A percentile compares a stretch with the other conserved stretches of the same genome.
phyloP scores from a whole-genome alignment of 2,329 filamentous ascomycete genomes.

The Scedosporium aurantiacum region DNA sequence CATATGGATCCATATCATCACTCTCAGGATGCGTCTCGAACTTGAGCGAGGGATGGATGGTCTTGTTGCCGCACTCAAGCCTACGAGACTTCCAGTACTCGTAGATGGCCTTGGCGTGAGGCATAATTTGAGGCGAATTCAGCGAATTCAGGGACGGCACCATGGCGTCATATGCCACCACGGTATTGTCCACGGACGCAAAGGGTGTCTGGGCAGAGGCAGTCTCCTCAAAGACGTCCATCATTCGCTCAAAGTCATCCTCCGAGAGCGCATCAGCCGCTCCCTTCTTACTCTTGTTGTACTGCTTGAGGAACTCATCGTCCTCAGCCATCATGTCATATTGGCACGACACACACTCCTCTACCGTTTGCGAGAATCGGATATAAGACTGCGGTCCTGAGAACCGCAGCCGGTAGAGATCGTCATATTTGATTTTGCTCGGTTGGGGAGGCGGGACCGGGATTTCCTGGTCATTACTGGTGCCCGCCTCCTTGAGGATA shows the following conservation, averaged over 20 bases:
- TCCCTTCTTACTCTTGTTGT: conserved; percentile 77
- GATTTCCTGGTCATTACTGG: conserved; percentile 49
- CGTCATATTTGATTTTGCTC: conserved; percentile 70
- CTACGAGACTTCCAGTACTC: conserved; percentile 77
- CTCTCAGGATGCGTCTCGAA: conserved; percentile 91
- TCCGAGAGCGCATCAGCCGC: conserved; percentile 61
- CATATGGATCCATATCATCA: conserved; percentile 92
- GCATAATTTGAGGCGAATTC: conserved; percentile 35
- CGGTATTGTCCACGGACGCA: conserved; percentile 79
- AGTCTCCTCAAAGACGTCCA: conserved; percentile 90
- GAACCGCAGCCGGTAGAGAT: conserved; percentile 71
- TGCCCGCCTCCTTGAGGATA: conserved; percentile 49
- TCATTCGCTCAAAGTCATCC: conserved; percentile 85
- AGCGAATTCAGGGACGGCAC: conserved; percentile 52
- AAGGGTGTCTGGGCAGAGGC: conserved; percentile 75
- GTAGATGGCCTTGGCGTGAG: conserved; percentile 68
- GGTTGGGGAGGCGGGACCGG: conserved; percentile 54
- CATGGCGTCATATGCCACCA: conserved; percentile 68
- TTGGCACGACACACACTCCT: conserved; percentile 79
- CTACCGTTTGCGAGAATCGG: conserved; percentile 93
- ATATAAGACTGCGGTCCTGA: conserved; percentile 87
- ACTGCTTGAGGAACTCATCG: conserved; percentile 68
- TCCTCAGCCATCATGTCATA: conserved; percentile 96
- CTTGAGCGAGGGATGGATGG: conserved; percentile 71
- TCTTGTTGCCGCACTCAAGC: conserved; percentile 53